Conservation (phyloP, 306 rosid species). For the Adenanthera pavonina region DNA sequence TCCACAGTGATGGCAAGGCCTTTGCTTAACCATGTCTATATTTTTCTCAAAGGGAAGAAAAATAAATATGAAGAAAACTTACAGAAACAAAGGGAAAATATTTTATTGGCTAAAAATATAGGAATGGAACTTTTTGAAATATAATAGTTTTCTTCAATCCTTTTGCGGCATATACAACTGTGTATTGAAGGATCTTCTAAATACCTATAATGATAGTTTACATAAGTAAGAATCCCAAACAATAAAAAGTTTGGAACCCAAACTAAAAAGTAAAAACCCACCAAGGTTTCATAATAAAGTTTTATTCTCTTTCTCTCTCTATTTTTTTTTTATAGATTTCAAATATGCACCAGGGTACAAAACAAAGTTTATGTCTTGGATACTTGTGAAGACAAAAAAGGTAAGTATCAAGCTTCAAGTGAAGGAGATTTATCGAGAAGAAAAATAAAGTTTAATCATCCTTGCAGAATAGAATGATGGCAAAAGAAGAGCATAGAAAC, state of each 20-base stretch:
- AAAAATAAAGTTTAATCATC: too few relatives aligned
- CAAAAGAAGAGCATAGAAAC: too few relatives aligned
- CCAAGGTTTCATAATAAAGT: too few relatives aligned
- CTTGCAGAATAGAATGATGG: too few relatives aligned
- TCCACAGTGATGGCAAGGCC: slow-evolving; percentile 99
- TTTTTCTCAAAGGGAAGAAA: slow-evolving; percentile 54
- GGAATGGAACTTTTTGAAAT: slow-evolving; percentile 44
- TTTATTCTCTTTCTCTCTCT: too few relatives aligned
- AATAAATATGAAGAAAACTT: slow-evolving; percentile 46
- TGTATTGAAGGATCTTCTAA: slow-evolving; percentile 56
- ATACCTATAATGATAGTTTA: slow-evolving; percentile 64
- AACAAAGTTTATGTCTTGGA: too few relatives aligned
- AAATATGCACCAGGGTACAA: too few relatives aligned
- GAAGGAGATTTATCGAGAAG: too few relatives aligned
- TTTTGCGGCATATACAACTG: slow-evolving; percentile 48
- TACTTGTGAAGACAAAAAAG: too few relatives aligned
- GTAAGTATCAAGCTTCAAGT: too few relatives aligned
- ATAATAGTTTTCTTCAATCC: slow-evolving; percentile 47
- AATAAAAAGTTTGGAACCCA: neutral
- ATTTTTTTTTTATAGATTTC: too few relatives aligned
- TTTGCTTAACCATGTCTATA: slow-evolving; percentile 91
- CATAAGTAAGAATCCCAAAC: slow-evolving; percentile 74
- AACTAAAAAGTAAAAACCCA: too few relatives aligned
- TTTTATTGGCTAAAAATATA: slow-evolving; percentile 40
- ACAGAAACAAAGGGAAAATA: slow-evolving; percentile 40